Conservation (phyloP, 73 alveolate species). For the Tetrahymena thermophila region DNA sequence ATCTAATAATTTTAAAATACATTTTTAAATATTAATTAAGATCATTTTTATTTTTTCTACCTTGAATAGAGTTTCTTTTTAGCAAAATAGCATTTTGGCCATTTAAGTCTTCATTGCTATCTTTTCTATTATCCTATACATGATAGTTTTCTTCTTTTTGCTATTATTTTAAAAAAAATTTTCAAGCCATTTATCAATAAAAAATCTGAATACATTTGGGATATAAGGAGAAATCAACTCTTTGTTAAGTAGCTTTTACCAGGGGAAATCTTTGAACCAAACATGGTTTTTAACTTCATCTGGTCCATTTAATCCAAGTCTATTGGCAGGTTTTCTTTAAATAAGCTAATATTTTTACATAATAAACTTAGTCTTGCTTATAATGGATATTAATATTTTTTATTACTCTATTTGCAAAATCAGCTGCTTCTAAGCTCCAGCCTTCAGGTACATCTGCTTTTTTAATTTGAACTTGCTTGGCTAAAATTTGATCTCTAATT, state of each 20-base stretch:
- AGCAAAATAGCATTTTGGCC: not conserved
- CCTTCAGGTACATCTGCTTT: slow-evolving; percentile 55
- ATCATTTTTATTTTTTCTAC: not conserved
- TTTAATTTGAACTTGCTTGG: slow-evolving; percentile 61
- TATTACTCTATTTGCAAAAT: slow-evolving; percentile 66
- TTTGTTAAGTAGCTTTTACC: slow-evolving; percentile 33
- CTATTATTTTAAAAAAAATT: not conserved
- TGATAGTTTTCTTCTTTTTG: not conserved
- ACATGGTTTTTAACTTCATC: slow-evolving; percentile 54
- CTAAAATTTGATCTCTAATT: slow-evolving; percentile 74
- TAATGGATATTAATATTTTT: not conserved
- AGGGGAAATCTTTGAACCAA: slow-evolving; percentile 50
- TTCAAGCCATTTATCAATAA: not conserved
- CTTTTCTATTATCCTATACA: not conserved
- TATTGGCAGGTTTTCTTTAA: slow-evolving; percentile 41
- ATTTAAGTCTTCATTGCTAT: not conserved
- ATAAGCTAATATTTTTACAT: slow-evolving; percentile 11
- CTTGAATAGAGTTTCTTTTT: not conserved
- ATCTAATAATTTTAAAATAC: not conserved
- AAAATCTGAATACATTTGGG: not conserved
- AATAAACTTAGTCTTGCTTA: no score
- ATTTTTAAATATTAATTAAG: not conserved
- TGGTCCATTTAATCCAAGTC: slow-evolving; percentile 55
- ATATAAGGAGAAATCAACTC: slow-evolving; percentile 25
- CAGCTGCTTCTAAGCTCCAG: slow-evolving; percentile 78